A percentile compares a stretch with the other conserved stretches of the same genome.
These are phyloP conservation scores for Globisporangium nodosum DNA, from an alignment of 352 stramenopile species.

Conservation along the genomic window DNA sequence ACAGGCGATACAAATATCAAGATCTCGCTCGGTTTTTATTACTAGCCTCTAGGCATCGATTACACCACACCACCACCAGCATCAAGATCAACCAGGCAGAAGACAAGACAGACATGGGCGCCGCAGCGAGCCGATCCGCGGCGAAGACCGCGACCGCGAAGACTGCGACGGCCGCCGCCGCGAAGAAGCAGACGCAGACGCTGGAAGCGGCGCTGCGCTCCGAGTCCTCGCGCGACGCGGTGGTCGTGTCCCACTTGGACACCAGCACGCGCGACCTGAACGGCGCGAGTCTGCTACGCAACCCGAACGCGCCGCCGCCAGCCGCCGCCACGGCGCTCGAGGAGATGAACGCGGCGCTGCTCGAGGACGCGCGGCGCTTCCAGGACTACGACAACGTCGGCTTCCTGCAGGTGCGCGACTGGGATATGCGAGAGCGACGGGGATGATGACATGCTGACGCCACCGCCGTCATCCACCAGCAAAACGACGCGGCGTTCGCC, in stretches of 20 bases:
- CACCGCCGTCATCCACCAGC: constrained; percentile 7
- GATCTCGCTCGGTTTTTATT: not conserved
- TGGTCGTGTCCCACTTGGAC: constrained; percentile 20
- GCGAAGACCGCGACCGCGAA: constrained; percentile 5
- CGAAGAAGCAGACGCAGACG: not conserved
- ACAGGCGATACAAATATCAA: not conserved
- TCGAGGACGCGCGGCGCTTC: constrained; percentile 42
- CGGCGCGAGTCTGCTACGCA: constrained; percentile 16
- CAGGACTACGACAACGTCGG: constrained; percentile 56
- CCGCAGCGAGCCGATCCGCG: constrained; percentile 11
- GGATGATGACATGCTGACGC: not conserved
- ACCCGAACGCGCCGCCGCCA: constrained; percentile 8
- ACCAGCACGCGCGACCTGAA: constrained; percentile 19
- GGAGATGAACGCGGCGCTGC: constrained; percentile 52
- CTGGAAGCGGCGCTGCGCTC: constrained; percentile 15
- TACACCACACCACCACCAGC: not conserved
- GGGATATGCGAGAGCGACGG: no score
- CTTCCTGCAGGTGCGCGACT: constrained; percentile 24
- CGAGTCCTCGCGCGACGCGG: constrained; percentile 33
- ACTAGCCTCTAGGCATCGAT: not conserved
- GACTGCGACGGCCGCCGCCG: not conserved
- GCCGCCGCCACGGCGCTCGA: constrained; percentile 24
- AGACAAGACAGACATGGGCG: constrained; percentile 8
- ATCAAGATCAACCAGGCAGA: not conserved
- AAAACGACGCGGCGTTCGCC: constrained; percentile 44